Conservation (phyloP, 768 basidiomycete species). For the Cystofilobasidium macerans region DNA sequence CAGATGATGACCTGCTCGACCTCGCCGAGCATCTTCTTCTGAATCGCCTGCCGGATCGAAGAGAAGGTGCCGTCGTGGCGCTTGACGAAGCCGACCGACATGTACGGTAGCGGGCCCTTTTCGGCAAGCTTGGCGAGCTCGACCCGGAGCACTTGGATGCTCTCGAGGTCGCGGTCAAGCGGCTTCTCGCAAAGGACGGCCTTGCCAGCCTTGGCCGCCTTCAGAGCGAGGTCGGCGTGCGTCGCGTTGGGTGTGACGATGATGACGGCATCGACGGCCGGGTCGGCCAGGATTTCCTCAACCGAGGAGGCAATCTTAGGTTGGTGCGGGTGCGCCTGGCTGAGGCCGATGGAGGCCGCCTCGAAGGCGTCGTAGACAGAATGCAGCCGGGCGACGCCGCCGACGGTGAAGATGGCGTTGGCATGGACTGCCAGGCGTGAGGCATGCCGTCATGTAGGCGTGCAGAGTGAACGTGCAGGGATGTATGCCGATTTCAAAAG, state of each 20-base stretch:
- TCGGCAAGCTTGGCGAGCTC: not conserved
- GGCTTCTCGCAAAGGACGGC: conserved; percentile 2
- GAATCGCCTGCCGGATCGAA: not conserved
- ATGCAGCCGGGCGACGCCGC: not conserved
- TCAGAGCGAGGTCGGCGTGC: not conserved
- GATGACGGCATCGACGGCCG: not conserved
- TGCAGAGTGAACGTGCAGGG: not conserved
- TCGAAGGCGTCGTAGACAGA: not conserved
- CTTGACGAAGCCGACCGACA: not conserved
- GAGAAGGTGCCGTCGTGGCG: not conserved
- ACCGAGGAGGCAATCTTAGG: not conserved
- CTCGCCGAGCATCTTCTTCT: not conserved
- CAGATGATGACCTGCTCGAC: conserved; percentile 8
- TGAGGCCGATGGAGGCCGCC: not conserved
- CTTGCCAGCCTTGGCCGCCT: not conserved
- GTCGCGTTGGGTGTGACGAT: conserved; percentile 6
- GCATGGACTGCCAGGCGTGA: not conserved
- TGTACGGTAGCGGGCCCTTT: not conserved
- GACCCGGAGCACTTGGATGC: not conserved
- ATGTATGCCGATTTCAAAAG: not conserved
- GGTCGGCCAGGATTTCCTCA: not conserved
- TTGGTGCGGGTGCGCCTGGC: not conserved
- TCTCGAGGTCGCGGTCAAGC: not conserved
- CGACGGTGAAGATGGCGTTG: not conserved
- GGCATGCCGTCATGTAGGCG: not conserved